A percentile compares a stretch with the other conserved stretches of the same genome.
Evolutionary conservation across 139 green algal species (phyloP).

Genomic region (Volvox africanus): DNA sequence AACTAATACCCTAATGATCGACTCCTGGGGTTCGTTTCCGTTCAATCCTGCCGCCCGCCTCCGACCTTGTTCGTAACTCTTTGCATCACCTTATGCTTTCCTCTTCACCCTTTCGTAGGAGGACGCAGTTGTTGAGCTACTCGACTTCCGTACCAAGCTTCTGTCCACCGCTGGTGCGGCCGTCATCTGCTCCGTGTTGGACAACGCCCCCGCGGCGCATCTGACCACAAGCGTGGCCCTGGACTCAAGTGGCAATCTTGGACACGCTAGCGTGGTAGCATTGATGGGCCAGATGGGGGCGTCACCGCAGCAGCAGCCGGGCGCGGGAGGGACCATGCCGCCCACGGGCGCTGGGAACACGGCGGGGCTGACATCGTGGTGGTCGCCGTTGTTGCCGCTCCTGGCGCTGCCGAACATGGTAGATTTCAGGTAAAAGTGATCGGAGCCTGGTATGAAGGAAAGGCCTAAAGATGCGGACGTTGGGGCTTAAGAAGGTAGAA

Average conservation of each 20-base stretch:
- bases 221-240: neutral
- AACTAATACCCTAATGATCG: no score
- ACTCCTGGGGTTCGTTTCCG: no score
- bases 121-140: conserved; percentile 25
- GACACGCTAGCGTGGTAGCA: neutral
- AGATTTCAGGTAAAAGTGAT: conserved; percentile 31
- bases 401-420: conserved; percentile 40
- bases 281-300: neutral
- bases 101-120: neutral
- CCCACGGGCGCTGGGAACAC: conserved; percentile 21
- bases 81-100: neutral
- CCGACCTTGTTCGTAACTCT: neutral
- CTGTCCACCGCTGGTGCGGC: neutral
- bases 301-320: neutral
- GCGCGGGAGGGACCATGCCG: neutral
- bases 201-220: conserved; percentile 23
- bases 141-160: conserved; percentile 35
- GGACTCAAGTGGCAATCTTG: neutral
- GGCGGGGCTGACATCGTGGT: conserved; percentile 22
- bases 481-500: no score
- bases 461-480: no score
- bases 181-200: conserved; percentile 40
- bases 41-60: neutral
- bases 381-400: conserved; percentile 47
- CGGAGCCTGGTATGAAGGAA: neutral